Base-by-base conservation (phyloP, 805 yeast genomes). In the Monosporozyma unispora region DNA sequence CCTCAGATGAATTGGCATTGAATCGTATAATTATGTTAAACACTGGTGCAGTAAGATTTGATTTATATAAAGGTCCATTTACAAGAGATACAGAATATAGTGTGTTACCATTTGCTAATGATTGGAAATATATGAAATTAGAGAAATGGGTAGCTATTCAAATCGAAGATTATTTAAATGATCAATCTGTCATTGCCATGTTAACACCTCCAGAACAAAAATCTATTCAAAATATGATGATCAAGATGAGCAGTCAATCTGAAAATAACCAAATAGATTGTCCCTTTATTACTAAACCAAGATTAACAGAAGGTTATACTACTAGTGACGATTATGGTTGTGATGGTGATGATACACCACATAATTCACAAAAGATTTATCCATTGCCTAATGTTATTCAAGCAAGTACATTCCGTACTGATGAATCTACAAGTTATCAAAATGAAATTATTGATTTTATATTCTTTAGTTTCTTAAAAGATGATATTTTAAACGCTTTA, bases 31-130 rank as follows among this genome's bases (percentile, higher is more conserved):
- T 88, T 23, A 68, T 86, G 43, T 78, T 87, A 52, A 91, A 91
- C 63, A 84, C 96, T 0, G 97, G 97, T 1, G 83, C 96, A 4
- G 77, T 90, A 2, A 76, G 97, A 48, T 91, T 87, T 61, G 96
- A 90, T 65, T 67, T 90, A 44, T 84, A 84, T 68, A 78, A 81
- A 61, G 98, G 97, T 0, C 81, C 84, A 1, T 90, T 83, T 62
- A 89, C 96, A 0, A 69, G 70, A 42, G 95, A 89, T 63, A 74
- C 91, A 0, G 84, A 84, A 56, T 91, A 74, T 61, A 86, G 84
- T 42, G 86, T 91, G 0, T 81, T 95, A 0, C 97, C 98, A 0
- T 90, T 88, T 67, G 73, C 78, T 48, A 88, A 89, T 60, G 75
- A 75, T 39, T 91, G 97, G 97, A 77, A 73, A 29, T 79, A 75